Conservation (phyloP, 2,329 filamentous ascomycete genomes). For the Fusarium secorum region DNA sequence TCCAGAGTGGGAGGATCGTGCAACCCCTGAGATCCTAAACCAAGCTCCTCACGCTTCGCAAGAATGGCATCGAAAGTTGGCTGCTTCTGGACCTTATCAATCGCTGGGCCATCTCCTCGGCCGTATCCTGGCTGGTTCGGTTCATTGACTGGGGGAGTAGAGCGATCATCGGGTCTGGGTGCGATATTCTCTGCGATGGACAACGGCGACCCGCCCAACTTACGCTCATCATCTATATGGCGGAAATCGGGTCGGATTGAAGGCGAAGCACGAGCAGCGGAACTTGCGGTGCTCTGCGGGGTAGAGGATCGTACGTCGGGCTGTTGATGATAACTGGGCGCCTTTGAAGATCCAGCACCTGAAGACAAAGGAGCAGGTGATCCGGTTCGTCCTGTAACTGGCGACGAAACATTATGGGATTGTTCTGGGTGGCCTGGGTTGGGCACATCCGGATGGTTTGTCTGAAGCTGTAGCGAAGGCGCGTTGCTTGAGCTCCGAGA, state of each 20-base stretch:
- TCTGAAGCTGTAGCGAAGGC: slow-evolving; percentile 42
- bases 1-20: slow-evolving; percentile 1
- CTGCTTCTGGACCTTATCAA: slow-evolving; percentile 23
- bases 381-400: slow-evolving; percentile 20
- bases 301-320: slow-evolving; percentile 38
- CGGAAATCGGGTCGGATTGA: slow-evolving; percentile 80
- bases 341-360: slow-evolving; percentile 21
- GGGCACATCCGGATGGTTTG: slow-evolving; percentile 19
- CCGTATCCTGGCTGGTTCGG: background rate
- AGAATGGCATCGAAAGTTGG: slow-evolving; percentile 37
- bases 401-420: slow-evolving; percentile 20
- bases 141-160: slow-evolving; percentile 21
- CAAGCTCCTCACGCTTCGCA: slow-evolving; percentile 24
- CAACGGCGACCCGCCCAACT: slow-evolving; percentile 64
- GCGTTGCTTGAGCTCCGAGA: slow-evolving; percentile 39
- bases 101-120: background rate
- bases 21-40: background rate
- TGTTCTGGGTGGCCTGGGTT: slow-evolving; percentile 14
- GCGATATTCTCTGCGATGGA: slow-evolving; percentile 64
- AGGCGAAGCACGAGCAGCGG: slow-evolving; percentile 58
- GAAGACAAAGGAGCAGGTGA: slow-evolving; percentile 33
- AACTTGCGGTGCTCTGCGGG: slow-evolving; percentile 35
- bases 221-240: slow-evolving; percentile 69
- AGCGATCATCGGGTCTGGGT: slow-evolving; percentile 47
- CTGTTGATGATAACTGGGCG: slow-evolving; percentile 29